Base-by-base conservation (phyloP, 352 stramenopile species). In the Phytophthora parvispora region DNA sequence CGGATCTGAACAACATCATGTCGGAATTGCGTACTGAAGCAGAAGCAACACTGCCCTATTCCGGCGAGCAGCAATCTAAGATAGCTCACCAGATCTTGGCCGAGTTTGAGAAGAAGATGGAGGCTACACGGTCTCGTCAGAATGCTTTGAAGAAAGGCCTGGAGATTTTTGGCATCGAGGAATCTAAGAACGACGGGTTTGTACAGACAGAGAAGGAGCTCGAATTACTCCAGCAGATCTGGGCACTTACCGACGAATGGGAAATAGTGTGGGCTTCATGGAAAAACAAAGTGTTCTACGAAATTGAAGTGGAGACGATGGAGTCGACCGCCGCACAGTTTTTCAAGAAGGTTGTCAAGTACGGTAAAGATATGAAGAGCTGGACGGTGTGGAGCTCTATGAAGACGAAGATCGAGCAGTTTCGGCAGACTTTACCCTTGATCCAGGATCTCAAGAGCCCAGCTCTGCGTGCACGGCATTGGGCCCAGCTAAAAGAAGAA, bases 331-430 rank as follows among this genome's bases (percentile, higher is more conserved):
- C 94, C 4, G 91, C 89, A 3, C 80, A 95, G 52, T 97, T 97
- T 52, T 97, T 91, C 75, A 98, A 98, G 61, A 97, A 97, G 38
- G 86, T 98, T n/a, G 82, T 91, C 38, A 98, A 98, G 60, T 96
- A 96, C 25, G 91, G 94, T 18, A 96, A 97, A 36, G 94, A 98
- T 7, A 98, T 98, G 79, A 98, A 98, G 67, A 89, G 74, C 52
- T 98, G 94, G 94, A 81, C 80, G 1, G 89, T 92, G 24, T 98
- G 94, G 93, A 93, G 83, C 48, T 86, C 96, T 12, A 98, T 98
- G 80, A 94, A 97, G 63, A 90, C 93, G 2, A 99, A 98, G 60
- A 97, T 98, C 48, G 95, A 98, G 49, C 97, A 98, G 68, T 93
- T 94, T 63, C 83, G 98, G 16, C 93, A 97, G 56, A 98, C 92